phyloP scores from a whole-genome alignment of 1,284 basidiomycete genomes.

The Microstroma glucosiphilum region DNA sequence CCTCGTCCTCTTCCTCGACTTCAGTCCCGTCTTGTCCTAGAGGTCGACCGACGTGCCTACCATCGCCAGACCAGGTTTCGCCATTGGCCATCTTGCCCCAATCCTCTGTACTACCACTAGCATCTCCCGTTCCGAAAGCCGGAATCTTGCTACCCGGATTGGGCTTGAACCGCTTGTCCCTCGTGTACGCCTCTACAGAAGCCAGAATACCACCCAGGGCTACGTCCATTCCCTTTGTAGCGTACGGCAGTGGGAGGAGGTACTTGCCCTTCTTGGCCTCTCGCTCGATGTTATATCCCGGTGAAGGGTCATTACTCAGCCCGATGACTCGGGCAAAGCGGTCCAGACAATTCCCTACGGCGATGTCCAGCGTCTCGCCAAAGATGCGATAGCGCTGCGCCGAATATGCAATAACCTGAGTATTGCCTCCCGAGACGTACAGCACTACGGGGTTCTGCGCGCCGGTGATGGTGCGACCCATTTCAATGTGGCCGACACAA shows the following conservation, averaged over 20 bases:
- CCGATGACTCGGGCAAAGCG: conserved; percentile 94
- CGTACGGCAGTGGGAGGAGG: conserved; percentile 78
- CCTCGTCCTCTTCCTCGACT: conserved; percentile 13
- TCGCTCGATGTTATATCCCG: conserved; percentile 98
- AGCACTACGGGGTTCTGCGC: conserved; percentile 93
- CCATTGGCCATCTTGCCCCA: conserved; percentile 43
- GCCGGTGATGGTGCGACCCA: conserved; percentile 90
- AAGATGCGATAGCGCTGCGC: conserved; percentile 92
- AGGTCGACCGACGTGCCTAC: conserved; percentile 25
- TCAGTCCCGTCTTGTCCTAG: background rate
- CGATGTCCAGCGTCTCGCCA: conserved; percentile 97
- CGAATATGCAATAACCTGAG: conserved; percentile 97
- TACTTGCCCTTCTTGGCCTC: conserved; percentile 76
- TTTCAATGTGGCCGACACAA: conserved; percentile 96
- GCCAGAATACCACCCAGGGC: conserved; percentile 88
- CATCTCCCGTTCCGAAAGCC: background rate
- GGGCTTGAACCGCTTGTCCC: conserved; percentile 29
- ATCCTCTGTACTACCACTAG: conserved; percentile 7
- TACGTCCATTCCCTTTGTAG: conserved; percentile 98
- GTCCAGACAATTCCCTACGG: conserved; percentile 96
- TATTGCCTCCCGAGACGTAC: conserved; percentile 98
- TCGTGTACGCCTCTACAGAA: conserved; percentile 75
- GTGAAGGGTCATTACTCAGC: conserved; percentile 88
- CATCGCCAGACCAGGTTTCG: conserved; percentile 33
- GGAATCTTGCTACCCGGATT: conserved; percentile 11